These are phyloP conservation scores for Aschersonia sp. DNA, from an alignment of 2,329 filamentous ascomycete species.

Conservation along the genomic window DNA sequence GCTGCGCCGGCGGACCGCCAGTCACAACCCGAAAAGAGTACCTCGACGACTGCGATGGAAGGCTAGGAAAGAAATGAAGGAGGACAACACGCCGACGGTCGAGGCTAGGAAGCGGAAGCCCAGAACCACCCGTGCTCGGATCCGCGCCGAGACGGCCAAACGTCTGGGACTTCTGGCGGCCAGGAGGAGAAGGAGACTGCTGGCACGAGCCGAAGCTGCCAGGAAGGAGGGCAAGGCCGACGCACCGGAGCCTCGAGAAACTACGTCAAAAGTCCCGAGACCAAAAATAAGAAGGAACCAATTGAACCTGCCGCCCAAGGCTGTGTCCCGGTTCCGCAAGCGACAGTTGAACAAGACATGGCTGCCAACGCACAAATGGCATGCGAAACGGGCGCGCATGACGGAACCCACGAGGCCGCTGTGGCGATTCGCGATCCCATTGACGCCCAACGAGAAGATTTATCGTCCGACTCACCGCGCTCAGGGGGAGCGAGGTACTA, in stretches of 20 bases:
- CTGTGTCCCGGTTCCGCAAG: slow-evolving; percentile 61
- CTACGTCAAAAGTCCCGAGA: slow-evolving; percentile 20
- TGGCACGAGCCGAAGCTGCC: slow-evolving; percentile 14
- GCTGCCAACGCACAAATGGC: slow-evolving; percentile 89
- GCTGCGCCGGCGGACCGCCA: slow-evolving; percentile 75
- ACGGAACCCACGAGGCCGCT: slow-evolving; percentile 60
- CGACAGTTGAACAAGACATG: slow-evolving; percentile 82
- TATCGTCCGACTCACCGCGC: slow-evolving; percentile 80
- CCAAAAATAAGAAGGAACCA: slow-evolving; percentile 58
- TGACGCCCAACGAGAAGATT: slow-evolving; percentile 78
- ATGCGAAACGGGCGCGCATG: slow-evolving; percentile 85
- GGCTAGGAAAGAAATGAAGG: slow-evolving; percentile 60
- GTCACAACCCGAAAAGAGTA: slow-evolving; percentile 85
- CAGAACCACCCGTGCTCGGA: slow-evolving; percentile 37
- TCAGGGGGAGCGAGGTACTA: slow-evolving; percentile 56
- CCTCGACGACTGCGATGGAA: slow-evolving; percentile 60
- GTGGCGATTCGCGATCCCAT: slow-evolving; percentile 81
- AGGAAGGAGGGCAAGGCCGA: slow-evolving; percentile 3
- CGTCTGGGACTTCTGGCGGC: slow-evolving; percentile 49
- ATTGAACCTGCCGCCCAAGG: slow-evolving; percentile 42
- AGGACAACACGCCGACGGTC: slow-evolving; percentile 81
- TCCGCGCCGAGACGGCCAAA: slow-evolving; percentile 65
- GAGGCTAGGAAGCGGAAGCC: slow-evolving; percentile 49
- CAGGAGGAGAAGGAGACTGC: slow-evolving; percentile 32
- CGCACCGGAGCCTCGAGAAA: slow-evolving; percentile 4